Evolutionary conservation across 106 monocot species (phyloP), one percentile per base, ranked within the genome.

Genomic region (Acorus calamus): DNA sequence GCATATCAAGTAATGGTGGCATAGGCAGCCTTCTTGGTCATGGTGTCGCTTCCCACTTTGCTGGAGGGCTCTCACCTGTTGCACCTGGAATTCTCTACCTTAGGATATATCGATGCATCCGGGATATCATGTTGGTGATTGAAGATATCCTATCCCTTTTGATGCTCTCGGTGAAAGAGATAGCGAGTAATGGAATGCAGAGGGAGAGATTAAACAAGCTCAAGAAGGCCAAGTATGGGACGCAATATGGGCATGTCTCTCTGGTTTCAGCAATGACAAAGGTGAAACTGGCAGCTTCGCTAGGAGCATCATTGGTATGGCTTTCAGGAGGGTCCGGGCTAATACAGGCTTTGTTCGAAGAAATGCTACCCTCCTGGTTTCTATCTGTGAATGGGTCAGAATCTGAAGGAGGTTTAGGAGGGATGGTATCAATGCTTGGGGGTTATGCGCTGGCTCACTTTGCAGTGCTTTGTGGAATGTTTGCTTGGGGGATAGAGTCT

Each of bases 41-140:
- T 58, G 96, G 91, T 7, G 90, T 96, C 44, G 83, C 84, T 47
- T 89, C 84, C 11, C 89, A 90, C 68, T 76, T 82, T 55, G 82
- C 77, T 1, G 90, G 94, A 43, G 94, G 90, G 2, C 70, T 87
- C 63, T 83, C 80, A 2, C 91, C 90, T 0, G 91, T 88, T 51
- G 91, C 90, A 2, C 96, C 94, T 4, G 91, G 96, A 7, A 83
- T 96, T 42, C 87, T 96, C 6, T 96, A 87, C 61, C 82, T 96
- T 4, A 75, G 85, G 8, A 52, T 70, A 10, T 88, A 84, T 68
- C 64, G 87, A 5, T 87, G 82, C 64, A 79, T 87, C 44, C 84
- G 85, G 54, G 82, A 96, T 66, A 73, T 79, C 8, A 49, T 75
- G 41, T 53, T 75, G 2, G 72, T 96, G 14, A 77, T 85, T 8